phyloP scores from a whole-genome alignment of 768 basidiomycete species.

The Lentinula detonsa region DNA sequence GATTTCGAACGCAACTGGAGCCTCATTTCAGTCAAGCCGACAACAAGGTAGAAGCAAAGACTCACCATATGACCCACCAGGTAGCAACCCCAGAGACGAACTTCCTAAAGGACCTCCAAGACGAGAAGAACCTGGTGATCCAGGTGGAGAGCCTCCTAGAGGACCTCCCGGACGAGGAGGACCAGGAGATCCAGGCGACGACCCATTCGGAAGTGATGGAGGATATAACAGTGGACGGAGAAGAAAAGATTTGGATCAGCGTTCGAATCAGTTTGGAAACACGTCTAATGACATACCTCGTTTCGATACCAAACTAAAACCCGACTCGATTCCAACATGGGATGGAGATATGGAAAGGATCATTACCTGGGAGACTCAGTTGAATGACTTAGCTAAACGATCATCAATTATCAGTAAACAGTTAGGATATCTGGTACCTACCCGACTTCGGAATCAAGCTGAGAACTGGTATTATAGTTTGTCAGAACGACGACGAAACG shows the following conservation, averaged over 20 bases:
- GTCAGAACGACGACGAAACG: background rate
- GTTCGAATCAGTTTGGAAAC: background rate
- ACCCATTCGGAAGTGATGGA: no score
- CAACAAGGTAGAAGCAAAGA: no score
- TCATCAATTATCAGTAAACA: background rate
- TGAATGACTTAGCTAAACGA: background rate
- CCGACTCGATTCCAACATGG: background rate
- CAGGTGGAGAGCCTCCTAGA: no score
- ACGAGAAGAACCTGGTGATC: no score
- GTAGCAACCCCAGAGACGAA: no score
- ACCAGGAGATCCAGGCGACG: no score
- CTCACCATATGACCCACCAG: no score
- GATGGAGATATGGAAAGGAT: conserved; percentile 3
- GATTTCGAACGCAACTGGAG: no score
- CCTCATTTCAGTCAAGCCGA: no score
- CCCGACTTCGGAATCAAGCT: background rate
- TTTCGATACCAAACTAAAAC: conserved; percentile 7
- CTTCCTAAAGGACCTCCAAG: no score
- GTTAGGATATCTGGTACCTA: background rate
- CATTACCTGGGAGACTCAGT: background rate
- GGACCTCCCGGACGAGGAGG: no score
- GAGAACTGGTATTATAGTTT: background rate
- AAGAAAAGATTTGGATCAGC: background rate
- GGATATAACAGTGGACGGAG: background rate
- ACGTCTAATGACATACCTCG: background rate